Percentiles rank a stretch among this genome's conserved stretches.
These are phyloP conservation scores for Ogataea hybrid DNA, from an alignment of 1,139 yeast genomes.

Conservation along the genomic window DNA sequence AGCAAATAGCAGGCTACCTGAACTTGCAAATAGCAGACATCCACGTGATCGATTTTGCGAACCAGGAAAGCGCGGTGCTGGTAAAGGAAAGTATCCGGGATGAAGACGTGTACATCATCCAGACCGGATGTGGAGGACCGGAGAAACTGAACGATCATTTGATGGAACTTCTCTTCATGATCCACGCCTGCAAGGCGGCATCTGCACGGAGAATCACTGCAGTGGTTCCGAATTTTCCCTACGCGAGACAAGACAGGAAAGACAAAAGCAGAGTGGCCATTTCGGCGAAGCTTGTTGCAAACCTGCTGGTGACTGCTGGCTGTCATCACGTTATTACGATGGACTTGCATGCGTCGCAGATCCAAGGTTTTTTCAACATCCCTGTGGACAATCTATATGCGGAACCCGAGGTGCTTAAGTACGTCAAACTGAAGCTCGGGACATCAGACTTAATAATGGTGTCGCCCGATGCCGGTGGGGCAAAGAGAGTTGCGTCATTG, in stretches of 20 bases:
- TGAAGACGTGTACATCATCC: slow-evolving; percentile 72
- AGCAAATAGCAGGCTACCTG: slow-evolving; percentile 63
- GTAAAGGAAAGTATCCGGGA: slow-evolving; percentile 77
- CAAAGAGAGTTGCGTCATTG: slow-evolving; percentile 75
- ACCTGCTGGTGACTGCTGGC: slow-evolving; percentile 74
- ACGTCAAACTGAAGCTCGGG: slow-evolving; percentile 53
- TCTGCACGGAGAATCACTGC: slow-evolving; percentile 80
- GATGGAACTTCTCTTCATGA: slow-evolving; percentile 68
- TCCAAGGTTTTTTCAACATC: slow-evolving; percentile 77
- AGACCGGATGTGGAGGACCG: slow-evolving; percentile 72
- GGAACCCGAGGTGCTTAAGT: slow-evolving; percentile 71
- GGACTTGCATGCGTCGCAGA: slow-evolving; percentile 84
- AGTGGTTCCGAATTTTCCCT: slow-evolving; percentile 77
- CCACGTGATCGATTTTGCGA: slow-evolving; percentile 67
- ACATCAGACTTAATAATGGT: slow-evolving; percentile 57
- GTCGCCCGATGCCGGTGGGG: slow-evolving; percentile 87
- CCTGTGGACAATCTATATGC: slow-evolving; percentile 84
- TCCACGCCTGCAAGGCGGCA: slow-evolving; percentile 76
- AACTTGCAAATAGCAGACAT: slow-evolving; percentile 62
- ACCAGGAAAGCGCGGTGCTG: slow-evolving; percentile 69
- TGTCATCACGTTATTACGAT: slow-evolving; percentile 79
- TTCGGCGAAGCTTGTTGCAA: slow-evolving; percentile 76
- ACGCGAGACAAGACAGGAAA: slow-evolving; percentile 81
- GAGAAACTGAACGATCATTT: slow-evolving; percentile 62
- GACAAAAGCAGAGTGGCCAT: slow-evolving; percentile 82